Conservation (phyloP, 2,329 filamentous ascomycete genomes). For the Sordariomycetes sp. region DNA sequence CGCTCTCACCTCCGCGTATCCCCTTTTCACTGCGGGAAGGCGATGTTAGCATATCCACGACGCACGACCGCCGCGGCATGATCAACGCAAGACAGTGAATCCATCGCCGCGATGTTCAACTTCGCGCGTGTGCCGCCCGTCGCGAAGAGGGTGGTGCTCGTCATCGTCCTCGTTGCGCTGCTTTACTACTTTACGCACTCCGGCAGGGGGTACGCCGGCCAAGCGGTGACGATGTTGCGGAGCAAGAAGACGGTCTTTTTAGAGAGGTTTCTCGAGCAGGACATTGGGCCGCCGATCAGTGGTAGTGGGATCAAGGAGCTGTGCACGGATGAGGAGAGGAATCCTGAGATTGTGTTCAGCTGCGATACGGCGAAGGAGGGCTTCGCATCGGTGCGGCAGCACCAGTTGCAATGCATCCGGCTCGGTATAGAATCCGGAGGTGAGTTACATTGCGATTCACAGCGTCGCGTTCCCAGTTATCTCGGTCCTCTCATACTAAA, state of each 20-base stretch:
- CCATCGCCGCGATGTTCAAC: not conserved
- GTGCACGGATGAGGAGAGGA: constrained; percentile 24
- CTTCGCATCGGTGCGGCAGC: constrained; percentile 28
- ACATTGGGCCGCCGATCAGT: constrained; percentile 17
- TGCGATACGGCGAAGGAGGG: constrained; percentile 28
- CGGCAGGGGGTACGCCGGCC: constrained; percentile 9
- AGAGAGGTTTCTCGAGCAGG: constrained; percentile 17
- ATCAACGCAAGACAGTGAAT: not conserved
- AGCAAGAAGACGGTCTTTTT: constrained; percentile 18
- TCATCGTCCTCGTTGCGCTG: constrained; percentile 11
- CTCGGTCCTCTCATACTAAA: constrained; percentile 8
- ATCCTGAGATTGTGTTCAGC: constrained; percentile 24
- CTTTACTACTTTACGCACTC: constrained; percentile 12
- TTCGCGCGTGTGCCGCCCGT: not conserved
- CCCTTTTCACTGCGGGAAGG: not conserved
- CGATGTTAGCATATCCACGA: not conserved
- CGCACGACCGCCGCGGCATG: not conserved
- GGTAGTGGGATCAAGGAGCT: constrained; percentile 15
- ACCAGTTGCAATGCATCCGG: constrained; percentile 28
- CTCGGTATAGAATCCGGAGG: constrained; percentile 33
- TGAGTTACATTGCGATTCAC: constrained; percentile 9
- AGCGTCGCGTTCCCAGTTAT: not conserved
- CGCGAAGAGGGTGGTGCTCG: not conserved
- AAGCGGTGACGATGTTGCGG: constrained; percentile 15
- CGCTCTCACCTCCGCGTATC: not conserved